Conservation (phyloP, 2,329 filamentous ascomycete species). For the Sclerotinia glacialis region DNA sequence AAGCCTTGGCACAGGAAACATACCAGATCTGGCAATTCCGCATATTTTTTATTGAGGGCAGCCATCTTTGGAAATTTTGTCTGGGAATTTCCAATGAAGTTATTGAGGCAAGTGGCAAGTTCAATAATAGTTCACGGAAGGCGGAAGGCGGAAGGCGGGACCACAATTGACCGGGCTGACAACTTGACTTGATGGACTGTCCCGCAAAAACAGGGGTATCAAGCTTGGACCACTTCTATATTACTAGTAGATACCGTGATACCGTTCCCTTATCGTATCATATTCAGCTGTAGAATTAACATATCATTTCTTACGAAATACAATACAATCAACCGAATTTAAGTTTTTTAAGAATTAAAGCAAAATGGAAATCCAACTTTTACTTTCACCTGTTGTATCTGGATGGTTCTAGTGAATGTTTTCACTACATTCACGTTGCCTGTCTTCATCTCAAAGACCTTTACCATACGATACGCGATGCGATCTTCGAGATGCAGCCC, state of each 20-base stretch:
- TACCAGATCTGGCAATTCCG: constrained; percentile 76
- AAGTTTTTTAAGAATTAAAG: neutral
- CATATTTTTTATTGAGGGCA: constrained; percentile 72
- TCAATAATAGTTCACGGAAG: neutral
- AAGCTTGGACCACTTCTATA: neutral
- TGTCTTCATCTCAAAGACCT: neutral
- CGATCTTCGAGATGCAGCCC: constrained; percentile 13
- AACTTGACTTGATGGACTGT: neutral
- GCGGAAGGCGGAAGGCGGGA: neutral
- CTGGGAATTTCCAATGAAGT: neutral
- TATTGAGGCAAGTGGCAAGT: constrained; percentile 3
- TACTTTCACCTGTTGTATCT: neutral
- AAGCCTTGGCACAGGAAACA: constrained; percentile 21
- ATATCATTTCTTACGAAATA: neutral
- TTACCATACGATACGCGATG: constrained; percentile 9
- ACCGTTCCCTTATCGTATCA: neutral
- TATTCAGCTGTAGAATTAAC: neutral
- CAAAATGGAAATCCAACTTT: neutral
- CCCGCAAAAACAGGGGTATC: neutral
- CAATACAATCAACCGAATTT: neutral
- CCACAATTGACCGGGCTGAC: neutral
- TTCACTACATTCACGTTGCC: neutral
- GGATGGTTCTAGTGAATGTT: neutral
- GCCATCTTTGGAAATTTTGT: constrained; percentile 53
- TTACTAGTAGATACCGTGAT: neutral